Evolutionary conservation across 78 protist genomes (phyloP), one percentile per base, ranked within the genome.

Genomic region (Dictyostelium firmibasis): DNA sequence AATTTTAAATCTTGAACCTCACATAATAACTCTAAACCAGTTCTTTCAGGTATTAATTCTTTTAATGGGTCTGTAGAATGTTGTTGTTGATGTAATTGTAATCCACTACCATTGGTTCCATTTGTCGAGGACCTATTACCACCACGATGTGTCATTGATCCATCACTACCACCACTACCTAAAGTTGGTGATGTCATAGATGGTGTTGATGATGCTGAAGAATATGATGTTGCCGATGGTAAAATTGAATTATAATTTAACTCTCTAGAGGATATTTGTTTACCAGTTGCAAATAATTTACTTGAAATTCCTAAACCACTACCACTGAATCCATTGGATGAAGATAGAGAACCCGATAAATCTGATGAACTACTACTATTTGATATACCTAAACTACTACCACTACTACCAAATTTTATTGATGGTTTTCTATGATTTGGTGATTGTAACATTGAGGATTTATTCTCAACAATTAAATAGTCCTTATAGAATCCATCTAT

Each of bases 1-100:
- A 89, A 89, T 70, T 89, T 89, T 41, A 89, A 47, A 31, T 89
- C 94, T 50, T 81, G 70, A 11, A 89, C 87, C n/a, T 89, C 88
- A 50, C 94, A 89, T 11, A 81, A 67, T 69, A 89, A 50, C 70
- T 89, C 94, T 43, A 89, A 70, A 25, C 94, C 94, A 89, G 27
- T 31, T 47, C 87, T 41, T 89, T 89, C 94, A 0, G 94, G 94
- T 36, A 89, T 89, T 25, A 89, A 81, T 70, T 89, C 86, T 70
- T 89, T 89, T 41, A 89, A 35, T 81, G 87, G 86, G 81, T 89
- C 94, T 18, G 33, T 70, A 70, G 31, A 29, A 70, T 70, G 69
- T 44, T 70, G 70, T 33, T 79, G 27, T 53, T 35, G 36, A 20
- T 57, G 67, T 57, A 57, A 57, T 57, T 57, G 67, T 57, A 57